A percentile compares a stretch with the other conserved stretches of the same genome.
phyloP scores from a whole-genome alignment of 306 rosid species.

The Mimosa bimucronata region DNA sequence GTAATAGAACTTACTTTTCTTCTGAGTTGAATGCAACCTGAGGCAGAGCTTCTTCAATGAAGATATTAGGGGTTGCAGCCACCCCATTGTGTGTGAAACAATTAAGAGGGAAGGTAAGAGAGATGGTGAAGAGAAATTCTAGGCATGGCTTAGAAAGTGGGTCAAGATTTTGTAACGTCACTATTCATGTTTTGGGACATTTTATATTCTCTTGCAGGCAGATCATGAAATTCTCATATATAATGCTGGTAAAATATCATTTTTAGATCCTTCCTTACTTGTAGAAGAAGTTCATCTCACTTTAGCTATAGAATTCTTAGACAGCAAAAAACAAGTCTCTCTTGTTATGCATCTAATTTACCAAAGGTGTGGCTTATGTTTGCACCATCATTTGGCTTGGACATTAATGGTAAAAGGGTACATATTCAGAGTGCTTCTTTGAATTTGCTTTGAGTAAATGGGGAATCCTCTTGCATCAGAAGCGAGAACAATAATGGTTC shows the following conservation, averaged over 20 bases:
- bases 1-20: constrained; percentile 58
- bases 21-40: constrained; percentile 70
- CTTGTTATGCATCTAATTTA: constrained; percentile 24
- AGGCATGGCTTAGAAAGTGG: constrained; percentile 61
- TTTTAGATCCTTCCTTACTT: constrained; percentile 62
- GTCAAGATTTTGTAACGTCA: constrained; percentile 58
- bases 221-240: constrained; percentile 48
- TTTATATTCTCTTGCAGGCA: constrained; percentile 46
- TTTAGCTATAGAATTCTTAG: constrained; percentile 71
- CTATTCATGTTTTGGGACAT: constrained; percentile 44
- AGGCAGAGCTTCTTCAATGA: constrained; percentile 87
- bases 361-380: constrained; percentile 29
- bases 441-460: constrained; percentile 40
- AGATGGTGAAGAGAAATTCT: constrained; percentile 16
- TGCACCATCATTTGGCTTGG: constrained; percentile 26
- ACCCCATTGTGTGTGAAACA: constrained; percentile 68
- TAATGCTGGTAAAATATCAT: constrained; percentile 67
- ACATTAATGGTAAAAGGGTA: constrained; percentile 33
- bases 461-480: constrained; percentile 54
- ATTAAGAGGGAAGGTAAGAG: not conserved
- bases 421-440: constrained; percentile 36
- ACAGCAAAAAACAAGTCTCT: constrained; percentile 34
- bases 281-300: constrained; percentile 47
- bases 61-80: constrained; percentile 89
- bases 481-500: constrained; percentile 45